These are phyloP conservation scores for Kazachstania taianensis DNA, from an alignment of 805 yeast species.

Conservation along the genomic window DNA sequence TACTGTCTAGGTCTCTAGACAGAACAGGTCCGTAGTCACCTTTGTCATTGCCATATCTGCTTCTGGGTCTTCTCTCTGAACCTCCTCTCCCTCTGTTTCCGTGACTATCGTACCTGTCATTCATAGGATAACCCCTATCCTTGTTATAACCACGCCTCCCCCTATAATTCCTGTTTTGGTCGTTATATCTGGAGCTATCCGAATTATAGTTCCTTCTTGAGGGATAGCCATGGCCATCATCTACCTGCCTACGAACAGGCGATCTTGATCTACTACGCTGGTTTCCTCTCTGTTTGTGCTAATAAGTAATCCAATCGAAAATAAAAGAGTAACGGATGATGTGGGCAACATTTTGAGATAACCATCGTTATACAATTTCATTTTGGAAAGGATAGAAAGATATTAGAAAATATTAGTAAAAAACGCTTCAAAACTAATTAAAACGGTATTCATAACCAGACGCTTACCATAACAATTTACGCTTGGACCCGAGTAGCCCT, in stretches of 20 bases:
- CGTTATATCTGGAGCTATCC: conserved; percentile 13
- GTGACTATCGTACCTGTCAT: conserved; percentile 7
- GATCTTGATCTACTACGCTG: conserved; percentile 19
- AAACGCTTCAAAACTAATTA: too few relatives aligned
- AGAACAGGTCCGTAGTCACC: conserved; percentile 22
- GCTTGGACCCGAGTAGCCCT: too few relatives aligned
- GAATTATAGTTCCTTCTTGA: conserved; percentile 2
- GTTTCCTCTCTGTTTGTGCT: conserved; percentile 1
- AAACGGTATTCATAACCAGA: too few relatives aligned
- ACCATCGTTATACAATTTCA: background rate
- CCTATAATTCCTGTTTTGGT: conserved; percentile 2
- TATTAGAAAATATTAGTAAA: too few relatives aligned
- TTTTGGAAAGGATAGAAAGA: background rate
- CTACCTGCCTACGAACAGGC: conserved; percentile 12
- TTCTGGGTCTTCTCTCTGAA: conserved; percentile 13
- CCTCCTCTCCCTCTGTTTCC: conserved; percentile 8
- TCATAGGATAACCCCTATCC: conserved; percentile 11
- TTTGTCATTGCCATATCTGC: conserved; percentile 4
- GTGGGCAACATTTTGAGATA: too few relatives aligned
- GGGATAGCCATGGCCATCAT: conserved; percentile 2
- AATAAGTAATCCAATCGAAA: too few relatives aligned
- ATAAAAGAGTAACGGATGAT: too few relatives aligned
- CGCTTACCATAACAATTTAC: too few relatives aligned
- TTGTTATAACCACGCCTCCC: conserved; percentile 2
- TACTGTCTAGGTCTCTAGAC: conserved; percentile 17